Conservation (phyloP, 208 protist genomes). For the Trypanosoma cruzi region DNA sequence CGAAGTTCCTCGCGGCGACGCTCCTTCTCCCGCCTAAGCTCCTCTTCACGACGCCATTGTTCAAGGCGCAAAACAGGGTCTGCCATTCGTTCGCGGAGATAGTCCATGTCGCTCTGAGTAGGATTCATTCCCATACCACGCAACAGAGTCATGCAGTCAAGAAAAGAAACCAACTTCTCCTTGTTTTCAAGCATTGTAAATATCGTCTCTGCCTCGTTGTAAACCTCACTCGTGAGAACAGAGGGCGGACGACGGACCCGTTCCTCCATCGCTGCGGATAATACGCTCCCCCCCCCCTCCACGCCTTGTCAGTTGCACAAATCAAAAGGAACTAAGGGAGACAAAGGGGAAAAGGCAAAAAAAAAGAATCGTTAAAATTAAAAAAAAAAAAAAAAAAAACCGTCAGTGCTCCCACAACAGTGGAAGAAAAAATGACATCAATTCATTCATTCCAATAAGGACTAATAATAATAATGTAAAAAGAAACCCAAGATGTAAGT, state of each 20-base stretch:
- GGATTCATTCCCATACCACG: slow-evolving; percentile 93
- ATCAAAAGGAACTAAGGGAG: background rate
- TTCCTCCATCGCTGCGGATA: slow-evolving; percentile 16
- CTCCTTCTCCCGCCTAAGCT: slow-evolving; percentile 80
- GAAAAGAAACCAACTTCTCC: slow-evolving; percentile 87
- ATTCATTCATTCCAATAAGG: background rate
- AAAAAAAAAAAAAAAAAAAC: slow-evolving; percentile 20
- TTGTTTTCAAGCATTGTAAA: slow-evolving; percentile 88
- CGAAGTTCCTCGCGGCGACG: slow-evolving; percentile 71
- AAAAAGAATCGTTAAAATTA: slow-evolving; percentile 8
- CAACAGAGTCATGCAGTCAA: slow-evolving; percentile 90
- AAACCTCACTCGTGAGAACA: slow-evolving; percentile 90
- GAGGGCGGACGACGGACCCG: slow-evolving; percentile 35
- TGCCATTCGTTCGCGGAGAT: slow-evolving; percentile 70
- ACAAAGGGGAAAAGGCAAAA: background rate
- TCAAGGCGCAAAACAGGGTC: slow-evolving; percentile 77
- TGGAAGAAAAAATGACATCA: background rate
- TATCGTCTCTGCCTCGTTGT: slow-evolving; percentile 81
- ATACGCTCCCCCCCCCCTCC: background rate
- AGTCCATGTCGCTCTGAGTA: slow-evolving; percentile 81
- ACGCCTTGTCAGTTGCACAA: background rate
- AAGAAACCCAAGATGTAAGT: background rate
- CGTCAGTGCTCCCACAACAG: background rate
- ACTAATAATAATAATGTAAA: background rate
- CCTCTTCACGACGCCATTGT: slow-evolving; percentile 87